A percentile compares a stretch with the other conserved stretches of the same genome.
These are phyloP conservation scores for Penicillium atrosanguineum DNA, from an alignment of 495 filamentous ascomycete species.

Conservation along the genomic window DNA sequence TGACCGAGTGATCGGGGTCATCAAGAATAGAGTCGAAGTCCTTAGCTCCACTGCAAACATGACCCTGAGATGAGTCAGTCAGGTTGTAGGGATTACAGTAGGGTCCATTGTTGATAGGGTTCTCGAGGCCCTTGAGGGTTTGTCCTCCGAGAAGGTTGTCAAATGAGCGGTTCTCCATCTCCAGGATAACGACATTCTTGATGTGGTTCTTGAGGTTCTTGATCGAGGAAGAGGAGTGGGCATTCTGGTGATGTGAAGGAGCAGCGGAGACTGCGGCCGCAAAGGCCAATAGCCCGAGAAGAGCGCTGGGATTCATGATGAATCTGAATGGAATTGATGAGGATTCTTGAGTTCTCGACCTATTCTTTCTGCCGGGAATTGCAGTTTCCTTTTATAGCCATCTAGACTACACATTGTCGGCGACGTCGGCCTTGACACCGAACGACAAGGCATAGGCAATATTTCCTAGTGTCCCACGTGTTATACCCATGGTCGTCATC, in stretches of 20 bases:
- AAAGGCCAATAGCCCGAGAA: slow-evolving; percentile 37
- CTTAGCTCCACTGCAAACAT: slow-evolving; percentile 38
- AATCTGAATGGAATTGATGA: not conserved
- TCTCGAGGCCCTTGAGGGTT: slow-evolving; percentile 36
- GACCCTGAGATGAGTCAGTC: slow-evolving; percentile 33
- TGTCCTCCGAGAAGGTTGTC: slow-evolving; percentile 47
- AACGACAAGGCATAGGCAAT: not conserved
- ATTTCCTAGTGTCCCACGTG: slow-evolving; percentile 7
- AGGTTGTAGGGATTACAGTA: slow-evolving; percentile 45
- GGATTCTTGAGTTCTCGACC: too few relatives aligned
- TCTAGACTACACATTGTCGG: not conserved
- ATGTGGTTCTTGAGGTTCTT: slow-evolving; percentile 39
- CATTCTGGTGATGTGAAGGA: slow-evolving; percentile 15
- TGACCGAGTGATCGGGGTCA: slow-evolving; percentile 51
- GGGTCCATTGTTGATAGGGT: slow-evolving; percentile 44
- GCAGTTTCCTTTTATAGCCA: slow-evolving; percentile 3
- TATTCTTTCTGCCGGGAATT: not conserved
- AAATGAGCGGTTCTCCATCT: slow-evolving; percentile 47
- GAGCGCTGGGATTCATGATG: slow-evolving; percentile 33
- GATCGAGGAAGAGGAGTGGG: slow-evolving; percentile 24
- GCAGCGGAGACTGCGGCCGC: slow-evolving; percentile 29
- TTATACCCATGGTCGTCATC: not conserved
- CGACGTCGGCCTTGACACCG: slow-evolving; percentile 6
- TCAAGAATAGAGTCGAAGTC: slow-evolving; percentile 45
- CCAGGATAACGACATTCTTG: slow-evolving; percentile 46